phyloP scores from a whole-genome alignment of 2,329 filamentous ascomycete genomes.

The Hysterium pulicare region DNA sequence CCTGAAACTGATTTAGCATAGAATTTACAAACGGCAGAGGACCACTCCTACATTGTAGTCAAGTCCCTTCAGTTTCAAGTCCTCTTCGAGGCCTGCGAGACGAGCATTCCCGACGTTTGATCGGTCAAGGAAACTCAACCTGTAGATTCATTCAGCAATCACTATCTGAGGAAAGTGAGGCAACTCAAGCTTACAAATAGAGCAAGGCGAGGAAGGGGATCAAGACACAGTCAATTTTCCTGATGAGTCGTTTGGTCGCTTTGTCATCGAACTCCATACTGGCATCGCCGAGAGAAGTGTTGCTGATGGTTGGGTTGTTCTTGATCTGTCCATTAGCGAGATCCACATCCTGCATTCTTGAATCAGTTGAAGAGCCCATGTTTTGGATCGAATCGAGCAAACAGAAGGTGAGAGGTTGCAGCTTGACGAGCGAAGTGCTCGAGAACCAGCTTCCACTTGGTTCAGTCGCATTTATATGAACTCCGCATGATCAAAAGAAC shows the following conservation, averaged over 20 bases:
- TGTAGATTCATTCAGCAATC: conserved; percentile 5
- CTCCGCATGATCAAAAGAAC: not conserved
- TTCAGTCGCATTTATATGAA: not conserved
- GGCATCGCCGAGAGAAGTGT: not conserved
- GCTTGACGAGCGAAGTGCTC: not conserved
- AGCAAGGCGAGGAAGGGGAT: conserved; percentile 56
- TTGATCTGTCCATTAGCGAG: conserved; percentile 1
- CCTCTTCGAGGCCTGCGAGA: conserved; percentile 24
- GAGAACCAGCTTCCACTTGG: too few relatives aligned
- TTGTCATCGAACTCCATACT: conserved; percentile 27
- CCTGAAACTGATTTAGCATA: conserved; percentile 2
- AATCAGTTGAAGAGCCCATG: not conserved
- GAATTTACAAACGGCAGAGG: not conserved
- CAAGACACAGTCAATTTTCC: conserved; percentile 52
- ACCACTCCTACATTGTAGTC: conserved; percentile 30
- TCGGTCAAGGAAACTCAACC: conserved; percentile 51
- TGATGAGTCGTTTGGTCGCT: conserved; percentile 46
- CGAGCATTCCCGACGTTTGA: conserved; percentile 44
- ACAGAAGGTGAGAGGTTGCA: not conserved
- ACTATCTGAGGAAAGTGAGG: not conserved
- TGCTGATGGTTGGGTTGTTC: not conserved
- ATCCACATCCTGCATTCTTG: not conserved
- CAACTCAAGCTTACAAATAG: conserved; percentile 43
- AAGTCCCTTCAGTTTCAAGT: conserved; percentile 22
- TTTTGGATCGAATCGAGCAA: not conserved